Percentiles rank a stretch among this genome's conserved stretches.
Conservation (phyloP, 2,329 filamentous ascomycete species). For the Calonectria leucothoes region DNA sequence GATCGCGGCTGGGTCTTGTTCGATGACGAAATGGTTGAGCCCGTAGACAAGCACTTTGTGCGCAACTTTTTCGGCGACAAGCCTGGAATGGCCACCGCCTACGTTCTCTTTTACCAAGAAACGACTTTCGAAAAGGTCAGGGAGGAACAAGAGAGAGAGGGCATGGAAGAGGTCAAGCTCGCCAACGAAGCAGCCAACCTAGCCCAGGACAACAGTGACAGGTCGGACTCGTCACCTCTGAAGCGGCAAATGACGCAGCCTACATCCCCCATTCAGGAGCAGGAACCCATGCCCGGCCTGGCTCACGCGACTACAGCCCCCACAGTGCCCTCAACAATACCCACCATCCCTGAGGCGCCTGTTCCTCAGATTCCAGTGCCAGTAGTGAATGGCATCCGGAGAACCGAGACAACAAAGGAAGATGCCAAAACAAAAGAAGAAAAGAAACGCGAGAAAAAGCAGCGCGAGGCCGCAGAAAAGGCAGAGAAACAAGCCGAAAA, state of each 20-base stretch:
- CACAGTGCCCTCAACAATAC: constrained; percentile 37
- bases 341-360: constrained; percentile 24
- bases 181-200: constrained; percentile 68
- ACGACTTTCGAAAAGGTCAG: constrained; percentile 76
- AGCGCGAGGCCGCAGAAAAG: constrained; percentile 67
- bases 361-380: constrained; percentile 26
- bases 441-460: constrained; percentile 77
- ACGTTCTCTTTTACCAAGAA: constrained; percentile 98
- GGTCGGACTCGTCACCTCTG: constrained; percentile 57
- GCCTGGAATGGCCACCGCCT: constrained; percentile 90
- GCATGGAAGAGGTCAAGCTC: constrained; percentile 70
- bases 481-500: constrained; percentile 64
- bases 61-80: constrained; percentile 97
- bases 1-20: constrained; percentile 97
- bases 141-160: constrained; percentile 87
- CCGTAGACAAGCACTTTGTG: constrained; percentile 96
- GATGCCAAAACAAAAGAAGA: constrained; percentile 66
- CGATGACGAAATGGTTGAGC: constrained; percentile 98
- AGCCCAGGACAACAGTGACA: constrained; percentile 60
- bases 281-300: constrained; percentile 67
- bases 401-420: constrained; percentile 40
- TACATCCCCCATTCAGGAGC: constrained; percentile 56
- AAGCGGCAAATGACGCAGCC: constrained; percentile 65
- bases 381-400: constrained; percentile 30
- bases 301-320: constrained; percentile 77